Percentiles rank a stretch among this genome's conserved stretches.
phyloP scores from a whole-genome alignment of 1,139 yeast species.

The Suhomyces guaymorum region DNA sequence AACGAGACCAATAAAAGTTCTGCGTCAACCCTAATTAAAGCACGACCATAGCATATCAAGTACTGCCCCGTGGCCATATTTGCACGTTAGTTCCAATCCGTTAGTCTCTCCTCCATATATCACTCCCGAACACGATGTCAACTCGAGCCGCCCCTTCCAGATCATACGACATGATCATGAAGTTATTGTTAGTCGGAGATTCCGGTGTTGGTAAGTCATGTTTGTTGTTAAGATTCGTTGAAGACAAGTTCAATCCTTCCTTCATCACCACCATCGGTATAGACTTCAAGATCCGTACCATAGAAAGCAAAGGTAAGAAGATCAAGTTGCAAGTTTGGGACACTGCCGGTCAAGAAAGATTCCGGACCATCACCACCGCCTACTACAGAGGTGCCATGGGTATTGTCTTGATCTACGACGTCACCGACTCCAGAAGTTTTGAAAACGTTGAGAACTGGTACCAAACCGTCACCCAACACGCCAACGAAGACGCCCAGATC shows the following conservation, averaged over 20 bases:
- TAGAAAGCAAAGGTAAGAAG: slow-evolving; percentile 88
- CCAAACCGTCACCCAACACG: slow-evolving; percentile 93
- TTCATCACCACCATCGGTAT: slow-evolving; percentile 97
- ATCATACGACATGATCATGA: slow-evolving; percentile 92
- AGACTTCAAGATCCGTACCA: slow-evolving; percentile 95
- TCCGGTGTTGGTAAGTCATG: slow-evolving; percentile 97
- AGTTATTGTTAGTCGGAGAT: slow-evolving; percentile 91
- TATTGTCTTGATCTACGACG: slow-evolving; percentile 92
- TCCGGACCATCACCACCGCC: slow-evolving; percentile 96
- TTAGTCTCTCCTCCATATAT: not conserved
- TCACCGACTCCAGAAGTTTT: slow-evolving; percentile 91
- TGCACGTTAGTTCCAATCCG: too few species aligned
- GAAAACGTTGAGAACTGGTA: slow-evolving; percentile 87
- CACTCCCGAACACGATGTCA: slow-evolving; percentile 35
- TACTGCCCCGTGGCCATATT: too few species aligned
- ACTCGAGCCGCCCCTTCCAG: slow-evolving; percentile 63
- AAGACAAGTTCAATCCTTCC: slow-evolving; percentile 94
- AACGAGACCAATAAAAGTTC: not conserved
- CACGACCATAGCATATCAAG: too few species aligned
- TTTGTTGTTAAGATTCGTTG: slow-evolving; percentile 88
- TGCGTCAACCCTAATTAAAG: not conserved
- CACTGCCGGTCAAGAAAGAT: slow-evolving; percentile 98
- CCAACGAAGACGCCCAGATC: slow-evolving; percentile 92
- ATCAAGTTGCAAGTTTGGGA: slow-evolving; percentile 98
- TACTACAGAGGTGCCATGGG: slow-evolving; percentile 99